Base-by-base conservation (phyloP, 2,329 filamentous ascomycete genomes). In the Aspergillus sp. region DNA sequence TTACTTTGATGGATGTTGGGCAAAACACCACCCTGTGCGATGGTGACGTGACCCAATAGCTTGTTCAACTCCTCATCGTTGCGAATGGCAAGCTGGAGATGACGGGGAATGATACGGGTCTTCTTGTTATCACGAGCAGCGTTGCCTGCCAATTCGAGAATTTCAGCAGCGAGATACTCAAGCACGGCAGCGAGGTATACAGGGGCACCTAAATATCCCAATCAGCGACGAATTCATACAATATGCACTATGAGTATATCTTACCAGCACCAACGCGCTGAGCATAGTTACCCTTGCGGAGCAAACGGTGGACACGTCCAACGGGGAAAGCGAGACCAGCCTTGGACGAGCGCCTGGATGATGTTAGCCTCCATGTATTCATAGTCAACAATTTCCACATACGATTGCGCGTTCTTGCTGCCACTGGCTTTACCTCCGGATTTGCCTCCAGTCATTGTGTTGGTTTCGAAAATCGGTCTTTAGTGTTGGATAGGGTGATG, bases 31-130 rank as follows among this genome's bases (percentile, higher is more conserved):
- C 89, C 90, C 77, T 95, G 90, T 70, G 90, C 90, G 64, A 95
- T 95, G 69, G 90, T 96, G 74, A 95, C 90, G 70, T 95, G 89
- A 46, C 90, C 90, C 55, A 95, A 81, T 52, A 95, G 85, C 83
- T 95, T 97, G 87, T 97, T 96, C 87, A 97, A 74, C 77, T 98
- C 93, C 82, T 97, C 91, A 73, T 97, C 91, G 78, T 96, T 96
- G 67, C 93, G 86, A 79, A 98, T 98, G 75, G 93, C 93, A 61
- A 98, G 89, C 79, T 98, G 93, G 38, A 98, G 83, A 75, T 98
- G 93, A 74, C 93, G 90, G 56, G 93, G 93, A 50, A 97, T 98
- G 78, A 98, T 98, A 86, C 93, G 90, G 56, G 91, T 98, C 87
- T 97, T 97, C 88, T 98, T 98, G 85, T 97, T 96, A 78, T 98